Base-by-base conservation (phyloP, 495 filamentous ascomycete genomes). In the Neurospora sp. region DNA sequence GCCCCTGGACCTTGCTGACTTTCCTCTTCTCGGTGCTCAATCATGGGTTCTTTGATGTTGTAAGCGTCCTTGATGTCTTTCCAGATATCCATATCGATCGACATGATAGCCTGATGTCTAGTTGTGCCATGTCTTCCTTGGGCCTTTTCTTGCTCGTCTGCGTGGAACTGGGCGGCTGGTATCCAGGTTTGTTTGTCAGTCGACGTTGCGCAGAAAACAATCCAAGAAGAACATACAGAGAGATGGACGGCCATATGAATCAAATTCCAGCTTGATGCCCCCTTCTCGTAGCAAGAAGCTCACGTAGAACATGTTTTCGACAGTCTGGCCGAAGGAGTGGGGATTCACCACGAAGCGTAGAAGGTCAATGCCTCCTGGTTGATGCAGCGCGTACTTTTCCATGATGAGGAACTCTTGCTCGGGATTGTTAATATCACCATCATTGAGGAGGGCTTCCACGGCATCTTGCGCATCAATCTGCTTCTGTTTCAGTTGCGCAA, bases 261-360 rank as follows among this genome's bases (percentile, higher is more conserved):
- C 92, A 53, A 85, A 84, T 0, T 83, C 80, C 27, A 97, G 83
- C 40, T 88, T 91, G 12, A 92, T 87, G 71, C 83, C 87, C 8
- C 95, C 94, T 79, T 99, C 96, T 70, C 91, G 89, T 72, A 98
- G 93, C 71, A 99, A 82, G 81, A 99, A 99, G 79, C 92, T 95
- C 72, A 97, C 86, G 78, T 98, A 98, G 82, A 99, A 99, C 76
- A 99, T 82, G 79, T 99, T 99, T 81, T 99, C 96, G 4, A 98
- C 89, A 3, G 93, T 98, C 82, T 99, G 96, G 0, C 94, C 94
- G 77, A 98, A 99, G 1, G 92, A 96, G 1, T 81, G 80, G 4
- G 96, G 95, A 75, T 99, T 97, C 72, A 98, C 85, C 40, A 93
- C 92, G 75, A 97, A 97, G 48, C 89, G 86, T 80, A 97, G 91